These are phyloP conservation scores for Madurella fahalii DNA, from an alignment of 2,329 filamentous ascomycete species.

Conservation along the genomic window DNA sequence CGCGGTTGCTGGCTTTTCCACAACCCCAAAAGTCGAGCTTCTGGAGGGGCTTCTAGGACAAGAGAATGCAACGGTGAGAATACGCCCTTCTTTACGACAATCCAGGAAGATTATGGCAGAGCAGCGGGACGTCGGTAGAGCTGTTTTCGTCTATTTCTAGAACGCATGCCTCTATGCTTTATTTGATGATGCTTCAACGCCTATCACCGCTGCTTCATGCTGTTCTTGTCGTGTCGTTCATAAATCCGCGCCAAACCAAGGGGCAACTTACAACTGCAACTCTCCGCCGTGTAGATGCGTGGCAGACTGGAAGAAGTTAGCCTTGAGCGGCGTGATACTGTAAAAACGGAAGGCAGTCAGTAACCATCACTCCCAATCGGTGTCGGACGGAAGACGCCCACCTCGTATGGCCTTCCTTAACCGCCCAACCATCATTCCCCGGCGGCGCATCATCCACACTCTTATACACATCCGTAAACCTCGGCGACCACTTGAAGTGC, in stretches of 20 bases:
- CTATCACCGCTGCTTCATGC: constrained; percentile 9
- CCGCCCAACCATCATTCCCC: constrained; percentile 89
- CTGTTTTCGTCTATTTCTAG: constrained; percentile 23
- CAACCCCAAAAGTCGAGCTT: constrained; percentile 13
- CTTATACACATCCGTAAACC: constrained; percentile 80
- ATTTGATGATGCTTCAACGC: constrained; percentile 14
- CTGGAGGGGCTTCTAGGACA: constrained; percentile 5
- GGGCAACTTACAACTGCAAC: constrained; percentile 66
- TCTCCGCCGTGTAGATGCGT: constrained; percentile 62
- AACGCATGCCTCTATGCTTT: constrained; percentile 27
- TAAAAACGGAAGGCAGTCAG: constrained; percentile 7
- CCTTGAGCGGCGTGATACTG: constrained; percentile 84
- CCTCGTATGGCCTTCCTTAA: constrained; percentile 84
- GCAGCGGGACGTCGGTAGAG: constrained; percentile 5
- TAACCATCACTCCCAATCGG: background rate
- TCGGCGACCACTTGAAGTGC: constrained; percentile 92
- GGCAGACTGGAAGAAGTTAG: constrained; percentile 81
- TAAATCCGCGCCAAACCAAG: constrained; percentile 19
- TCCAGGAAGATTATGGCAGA: background rate
- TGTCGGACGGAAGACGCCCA: constrained; percentile 37
- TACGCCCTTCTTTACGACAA: background rate
- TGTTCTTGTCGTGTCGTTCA: constrained; percentile 11
- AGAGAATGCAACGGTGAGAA: constrained; percentile 16
- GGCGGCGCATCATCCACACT: constrained; percentile 75
- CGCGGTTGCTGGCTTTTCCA: background rate